phyloP scores from a whole-genome alignment of 352 stramenopile genomes.

The Pythium sukuiense region DNA sequence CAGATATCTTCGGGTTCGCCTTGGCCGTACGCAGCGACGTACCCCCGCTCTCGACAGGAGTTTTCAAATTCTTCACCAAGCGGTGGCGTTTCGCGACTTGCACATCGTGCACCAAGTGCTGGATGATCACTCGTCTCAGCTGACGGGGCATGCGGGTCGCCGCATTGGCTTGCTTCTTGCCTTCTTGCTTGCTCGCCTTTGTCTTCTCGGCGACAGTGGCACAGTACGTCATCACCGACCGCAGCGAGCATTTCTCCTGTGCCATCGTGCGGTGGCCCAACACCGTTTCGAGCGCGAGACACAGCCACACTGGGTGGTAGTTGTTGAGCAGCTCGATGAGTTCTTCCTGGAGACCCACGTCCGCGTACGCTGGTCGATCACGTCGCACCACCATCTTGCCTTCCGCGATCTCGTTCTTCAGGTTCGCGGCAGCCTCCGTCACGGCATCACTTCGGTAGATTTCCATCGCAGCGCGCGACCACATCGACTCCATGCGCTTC shows the following conservation, averaged over 20 bases:
- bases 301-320: slow-evolving; percentile 92
- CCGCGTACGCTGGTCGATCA: slow-evolving; percentile 89
- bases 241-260: slow-evolving; percentile 58
- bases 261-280: slow-evolving; percentile 60
- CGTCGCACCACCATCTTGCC: slow-evolving; percentile 79
- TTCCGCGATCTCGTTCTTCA: slow-evolving; percentile 71
- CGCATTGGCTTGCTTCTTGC: slow-evolving; percentile 8
- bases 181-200: slow-evolving; percentile 24
- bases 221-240: slow-evolving; percentile 42
- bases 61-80: slow-evolving; percentile 72
- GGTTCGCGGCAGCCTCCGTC: slow-evolving; percentile 51
- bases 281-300: slow-evolving; percentile 88
- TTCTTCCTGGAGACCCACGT: slow-evolving; percentile 88
- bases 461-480: slow-evolving; percentile 51
- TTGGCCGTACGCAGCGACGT: slow-evolving; percentile 45
- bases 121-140: slow-evolving; percentile 59
- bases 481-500: slow-evolving; percentile 71
- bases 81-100: slow-evolving; percentile 60
- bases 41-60: slow-evolving; percentile 53
- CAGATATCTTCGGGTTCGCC: slow-evolving; percentile 70
- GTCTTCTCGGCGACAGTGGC: slow-evolving; percentile 13
- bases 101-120: slow-evolving; percentile 66
- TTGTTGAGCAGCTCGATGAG: slow-evolving; percentile 86
- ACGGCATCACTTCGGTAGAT: slow-evolving; percentile 61
- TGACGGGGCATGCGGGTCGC: slow-evolving; percentile 51